Evolutionary conservation across 352 stramenopile genomes (phyloP), one percentile per base, ranked within the genome.

Genomic region (Sclerospora graminicola): DNA sequence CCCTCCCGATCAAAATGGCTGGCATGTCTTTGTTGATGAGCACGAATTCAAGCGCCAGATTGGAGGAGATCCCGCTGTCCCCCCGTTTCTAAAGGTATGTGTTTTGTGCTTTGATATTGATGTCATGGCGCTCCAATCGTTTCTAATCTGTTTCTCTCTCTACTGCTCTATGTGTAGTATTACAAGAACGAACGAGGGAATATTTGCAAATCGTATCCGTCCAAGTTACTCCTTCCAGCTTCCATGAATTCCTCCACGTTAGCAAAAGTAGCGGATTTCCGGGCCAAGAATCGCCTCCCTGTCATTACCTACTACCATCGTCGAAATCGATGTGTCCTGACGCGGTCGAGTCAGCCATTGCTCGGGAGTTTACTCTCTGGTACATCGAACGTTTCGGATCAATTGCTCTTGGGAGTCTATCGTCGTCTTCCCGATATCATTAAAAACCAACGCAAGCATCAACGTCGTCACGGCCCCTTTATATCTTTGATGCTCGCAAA

Each of bases 401-500:
- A 94, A 41, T 36, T 84, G 9, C 57, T 90, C 11, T 30, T 90
- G 16, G 72, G 69, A 4, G 63, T 84, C 20, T 89, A 87, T 52
- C 69, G 79, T 24, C 73, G 75, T 30, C 51, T 89, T n/a, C 78
- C 78, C 1, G 78, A 89, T 37, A 90, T 90, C 45, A 84, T 90
- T 38, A 65, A 64, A 34, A 87, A 79, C 26, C 75, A 88, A 46
- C 69, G 7, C 48, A 66, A 19, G 71, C 71, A 2, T 82, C 79
- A 0, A 45, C 51, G 9, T 87, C 79, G 0, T 82, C 73, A 28
- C 66, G 74, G 2, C 76, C 78, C 8, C 77, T 89, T 23, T 89
- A 89, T 55, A 96, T 97, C 30, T 92, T 95, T 28, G 89, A 97
- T 48, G 83, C 84, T 18, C 69, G 89, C 16, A 91, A 91, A 46